These are phyloP conservation scores for Penicillium sp. DNA, from an alignment of 2,329 filamentous ascomycete genomes.

Conservation along the genomic window DNA sequence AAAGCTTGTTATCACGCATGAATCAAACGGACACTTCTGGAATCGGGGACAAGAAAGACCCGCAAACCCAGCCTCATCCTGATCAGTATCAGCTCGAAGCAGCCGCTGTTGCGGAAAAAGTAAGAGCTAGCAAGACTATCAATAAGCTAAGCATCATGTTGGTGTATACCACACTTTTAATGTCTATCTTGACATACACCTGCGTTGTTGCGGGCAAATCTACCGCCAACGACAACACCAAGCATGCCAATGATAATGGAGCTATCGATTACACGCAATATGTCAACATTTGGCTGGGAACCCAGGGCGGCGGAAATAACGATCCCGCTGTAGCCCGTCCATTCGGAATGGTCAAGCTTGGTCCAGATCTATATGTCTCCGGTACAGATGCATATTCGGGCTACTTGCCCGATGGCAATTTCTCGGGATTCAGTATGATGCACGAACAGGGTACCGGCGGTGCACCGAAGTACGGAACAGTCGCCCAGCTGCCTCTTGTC, in stretches of 20 bases:
- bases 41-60: background rate
- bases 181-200: background rate
- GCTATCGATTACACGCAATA: slow-evolving; percentile 7
- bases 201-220: background rate
- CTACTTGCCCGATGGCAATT: slow-evolving; percentile 46
- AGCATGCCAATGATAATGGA: background rate
- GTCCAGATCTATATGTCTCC: slow-evolving; percentile 50
- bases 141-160: background rate
- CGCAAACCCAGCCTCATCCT: background rate
- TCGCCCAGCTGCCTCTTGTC: slow-evolving; percentile 54
- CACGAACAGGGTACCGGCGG: slow-evolving; percentile 53
- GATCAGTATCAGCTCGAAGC: background rate
- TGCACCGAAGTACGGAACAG: slow-evolving; percentile 47
- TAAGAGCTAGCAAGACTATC: background rate
- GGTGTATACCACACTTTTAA: background rate
- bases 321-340: slow-evolving; percentile 55
- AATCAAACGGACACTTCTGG: background rate
- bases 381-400: slow-evolving; percentile 57
- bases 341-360: slow-evolving; percentile 55
- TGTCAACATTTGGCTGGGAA: slow-evolving; percentile 8
- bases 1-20: background rate
- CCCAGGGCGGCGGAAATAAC: slow-evolving; percentile 45
- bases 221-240: background rate
- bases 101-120: background rate
- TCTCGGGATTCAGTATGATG: slow-evolving; percentile 52